These are phyloP conservation scores for Aquanectria penicillioides DNA, from an alignment of 2,329 filamentous ascomycete genomes.

Conservation along the genomic window DNA sequence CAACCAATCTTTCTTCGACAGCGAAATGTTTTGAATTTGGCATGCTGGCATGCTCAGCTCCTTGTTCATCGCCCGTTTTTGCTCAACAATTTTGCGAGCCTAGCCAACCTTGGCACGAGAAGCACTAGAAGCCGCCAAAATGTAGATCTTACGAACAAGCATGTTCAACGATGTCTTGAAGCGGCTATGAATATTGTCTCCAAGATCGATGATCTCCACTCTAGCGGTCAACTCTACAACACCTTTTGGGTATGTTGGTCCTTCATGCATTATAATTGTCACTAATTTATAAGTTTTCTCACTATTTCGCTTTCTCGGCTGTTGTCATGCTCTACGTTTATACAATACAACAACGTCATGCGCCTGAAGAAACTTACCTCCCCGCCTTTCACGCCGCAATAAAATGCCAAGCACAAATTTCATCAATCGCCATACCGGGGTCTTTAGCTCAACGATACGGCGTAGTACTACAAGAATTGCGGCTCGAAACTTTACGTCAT, in stretches of 20 bases:
- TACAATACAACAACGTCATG: conserved; percentile 49
- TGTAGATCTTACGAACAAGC: conserved; percentile 29
- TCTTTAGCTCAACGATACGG: conserved; percentile 53
- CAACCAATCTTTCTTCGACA: conserved; percentile 53
- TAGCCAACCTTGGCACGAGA: conserved; percentile 15
- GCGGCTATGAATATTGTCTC: conserved; percentile 53
- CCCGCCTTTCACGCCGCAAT: conserved; percentile 49
- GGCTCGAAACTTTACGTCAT: conserved; percentile 38
- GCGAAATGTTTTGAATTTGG: conserved; percentile 51
- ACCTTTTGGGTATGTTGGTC: conserved; percentile 25
- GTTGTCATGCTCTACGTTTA: conserved; percentile 57
- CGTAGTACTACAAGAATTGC: conserved; percentile 51
- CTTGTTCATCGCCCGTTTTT: conserved; percentile 51
- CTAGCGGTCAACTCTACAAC: conserved; percentile 18
- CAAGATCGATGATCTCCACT: conserved; percentile 45
- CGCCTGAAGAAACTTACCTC: conserved; percentile 40
- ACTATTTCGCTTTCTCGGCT: conserved; percentile 57
- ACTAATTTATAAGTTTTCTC: too few relatives aligned
- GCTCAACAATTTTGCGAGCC: conserved; percentile 45
- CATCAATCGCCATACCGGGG: conserved; percentile 47
- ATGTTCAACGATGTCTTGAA: conserved; percentile 43
- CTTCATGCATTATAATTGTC: too few relatives aligned
- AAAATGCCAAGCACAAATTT: conserved; percentile 52
- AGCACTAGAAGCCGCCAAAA: conserved; percentile 33
- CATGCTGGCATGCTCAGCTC: conserved; percentile 55